phyloP scores from a whole-genome alignment of 768 basidiomycete genomes.

The Lactarius vividus region DNA sequence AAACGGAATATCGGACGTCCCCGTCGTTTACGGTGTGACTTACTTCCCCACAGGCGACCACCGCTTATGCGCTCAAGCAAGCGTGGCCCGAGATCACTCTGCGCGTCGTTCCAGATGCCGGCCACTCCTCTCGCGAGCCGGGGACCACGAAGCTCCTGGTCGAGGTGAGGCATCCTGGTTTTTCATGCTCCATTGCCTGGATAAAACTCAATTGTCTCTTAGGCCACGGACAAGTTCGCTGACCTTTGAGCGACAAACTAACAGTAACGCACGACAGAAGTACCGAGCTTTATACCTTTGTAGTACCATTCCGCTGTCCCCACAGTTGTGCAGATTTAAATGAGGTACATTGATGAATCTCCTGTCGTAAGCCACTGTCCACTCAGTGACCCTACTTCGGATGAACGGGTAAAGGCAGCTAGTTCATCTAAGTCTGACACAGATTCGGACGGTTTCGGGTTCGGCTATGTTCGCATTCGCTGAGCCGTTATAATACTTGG shows the following conservation, averaged over 20 bases:
- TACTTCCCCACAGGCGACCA: conserved; percentile 52
- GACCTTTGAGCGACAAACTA: conserved; percentile 31
- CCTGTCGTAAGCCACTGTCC: not conserved
- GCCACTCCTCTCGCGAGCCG: conserved; percentile 77
- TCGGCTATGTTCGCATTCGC: no score
- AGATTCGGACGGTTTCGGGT: no score
- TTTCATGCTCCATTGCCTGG: not conserved
- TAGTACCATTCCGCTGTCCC: not conserved
- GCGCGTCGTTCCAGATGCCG: conserved; percentile 78
- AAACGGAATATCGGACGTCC: conserved; percentile 31
- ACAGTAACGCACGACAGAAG: not conserved
- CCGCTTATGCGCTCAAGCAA: conserved; percentile 79
- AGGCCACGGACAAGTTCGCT: conserved; percentile 48
- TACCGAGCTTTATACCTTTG: not conserved
- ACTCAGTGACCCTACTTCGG: not conserved
- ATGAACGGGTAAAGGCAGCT: not conserved
- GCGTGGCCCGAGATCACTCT: conserved; percentile 79
- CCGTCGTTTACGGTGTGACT: not conserved
- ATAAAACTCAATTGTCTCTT: conserved; percentile 8
- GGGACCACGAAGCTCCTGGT: conserved; percentile 69
- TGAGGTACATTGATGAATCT: not conserved
- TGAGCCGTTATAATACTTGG: no score
- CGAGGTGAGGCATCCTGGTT: conserved; percentile 49
- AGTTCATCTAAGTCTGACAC: not conserved
- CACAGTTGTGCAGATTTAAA: not conserved